These are phyloP conservation scores for Phialophora verrucosa DNA, from an alignment of 2,329 filamentous ascomycete species.

Conservation along the genomic window DNA sequence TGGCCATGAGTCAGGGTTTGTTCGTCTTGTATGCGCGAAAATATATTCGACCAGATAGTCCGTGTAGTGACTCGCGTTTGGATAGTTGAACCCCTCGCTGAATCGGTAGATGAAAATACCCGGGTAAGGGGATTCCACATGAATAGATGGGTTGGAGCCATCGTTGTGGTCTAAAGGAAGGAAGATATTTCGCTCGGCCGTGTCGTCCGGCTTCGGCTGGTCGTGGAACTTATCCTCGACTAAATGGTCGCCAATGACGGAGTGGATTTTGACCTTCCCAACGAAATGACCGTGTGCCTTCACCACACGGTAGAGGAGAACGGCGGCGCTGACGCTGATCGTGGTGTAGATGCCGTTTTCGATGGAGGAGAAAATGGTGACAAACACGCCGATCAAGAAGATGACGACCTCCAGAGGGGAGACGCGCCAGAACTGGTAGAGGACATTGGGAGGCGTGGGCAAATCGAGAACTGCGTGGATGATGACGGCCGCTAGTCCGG, in stretches of 20 bases:
- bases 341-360: constrained; percentile 93
- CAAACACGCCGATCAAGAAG: constrained; percentile 90
- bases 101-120: constrained; percentile 97
- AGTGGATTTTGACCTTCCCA: constrained; percentile 81
- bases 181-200: constrained; percentile 72
- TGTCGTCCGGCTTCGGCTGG: constrained; percentile 40
- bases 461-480: constrained; percentile 95
- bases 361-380: constrained; percentile 85
- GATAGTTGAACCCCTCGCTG: constrained; percentile 93
- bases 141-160: constrained; percentile 83
- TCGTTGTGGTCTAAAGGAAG: constrained; percentile 86
- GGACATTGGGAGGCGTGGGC: constrained; percentile 85
- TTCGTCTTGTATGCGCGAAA: constrained; percentile 74
- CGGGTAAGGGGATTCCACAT: constrained; percentile 81
- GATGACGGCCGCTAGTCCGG: constrained; percentile 83
- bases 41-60: constrained; percentile 76
- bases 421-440: constrained; percentile 95
- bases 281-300: constrained; percentile 84
- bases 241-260: constrained; percentile 76
- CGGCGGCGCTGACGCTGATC: constrained; percentile 73
- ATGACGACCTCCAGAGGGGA: constrained; percentile 88
- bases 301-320: constrained; percentile 82
- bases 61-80: constrained; percentile 87
- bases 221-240: constrained; percentile 65
- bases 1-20: constrained; percentile 69